Conservation (phyloP, 805 yeast species). For the Yamadazyma endophytica region DNA sequence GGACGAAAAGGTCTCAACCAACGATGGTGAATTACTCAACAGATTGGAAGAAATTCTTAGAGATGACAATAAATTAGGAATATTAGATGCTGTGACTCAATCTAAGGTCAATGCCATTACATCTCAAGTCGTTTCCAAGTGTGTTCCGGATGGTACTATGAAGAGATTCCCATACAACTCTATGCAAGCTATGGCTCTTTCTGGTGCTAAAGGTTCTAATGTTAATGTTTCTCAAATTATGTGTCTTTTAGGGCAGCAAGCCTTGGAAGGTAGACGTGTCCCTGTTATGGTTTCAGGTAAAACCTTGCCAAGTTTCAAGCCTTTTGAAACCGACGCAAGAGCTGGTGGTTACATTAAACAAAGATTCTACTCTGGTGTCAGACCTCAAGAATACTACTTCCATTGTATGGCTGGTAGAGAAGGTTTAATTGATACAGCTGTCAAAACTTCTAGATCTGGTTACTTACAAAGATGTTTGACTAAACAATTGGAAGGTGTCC, state of each 20-base stretch:
- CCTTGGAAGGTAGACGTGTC: constrained; percentile 97
- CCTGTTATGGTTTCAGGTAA: constrained; percentile 99
- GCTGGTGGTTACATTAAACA: constrained; percentile 99
- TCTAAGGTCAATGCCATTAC: constrained; percentile 89
- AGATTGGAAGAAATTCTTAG: constrained; percentile 93
- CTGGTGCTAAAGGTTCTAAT: constrained; percentile 99
- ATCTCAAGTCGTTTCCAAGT: constrained; percentile 87
- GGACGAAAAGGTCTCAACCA: constrained; percentile 35
- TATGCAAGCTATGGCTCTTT: constrained; percentile 98
- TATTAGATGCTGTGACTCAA: constrained; percentile 93
- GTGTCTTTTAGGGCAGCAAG: constrained; percentile 99
- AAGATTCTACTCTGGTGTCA: constrained; percentile 94
- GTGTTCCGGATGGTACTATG: constrained; percentile 96
- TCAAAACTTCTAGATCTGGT: constrained; percentile 96
- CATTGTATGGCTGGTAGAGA: constrained; percentile 99
- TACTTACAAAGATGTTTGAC: constrained; percentile 97
- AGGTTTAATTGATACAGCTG: constrained; percentile 99
- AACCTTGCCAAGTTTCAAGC: constrained; percentile 92
- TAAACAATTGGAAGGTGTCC: constrained; percentile 96
- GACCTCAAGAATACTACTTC: constrained; percentile 98
- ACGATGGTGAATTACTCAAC: constrained; percentile 73
- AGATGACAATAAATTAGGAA: constrained; percentile 88
- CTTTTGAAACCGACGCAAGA: constrained; percentile 93
- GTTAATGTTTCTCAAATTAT: constrained; percentile 98
- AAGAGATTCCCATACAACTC: constrained; percentile 92